These are phyloP conservation scores for Zygosaccharomyces pseudorouxii DNA, from an alignment of 805 yeast genomes.

Conservation along the genomic window DNA sequence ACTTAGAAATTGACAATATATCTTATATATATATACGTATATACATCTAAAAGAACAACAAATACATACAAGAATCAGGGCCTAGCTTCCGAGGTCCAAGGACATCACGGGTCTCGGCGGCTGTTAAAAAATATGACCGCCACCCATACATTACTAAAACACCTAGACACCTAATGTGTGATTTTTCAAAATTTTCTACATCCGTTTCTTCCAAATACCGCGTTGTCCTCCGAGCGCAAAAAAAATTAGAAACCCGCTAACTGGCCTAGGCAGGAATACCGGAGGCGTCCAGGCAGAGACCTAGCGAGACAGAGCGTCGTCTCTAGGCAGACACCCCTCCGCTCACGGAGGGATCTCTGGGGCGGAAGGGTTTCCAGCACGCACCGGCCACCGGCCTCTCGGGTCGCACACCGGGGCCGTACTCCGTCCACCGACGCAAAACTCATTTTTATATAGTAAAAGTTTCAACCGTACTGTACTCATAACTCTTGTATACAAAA, in stretches of 20 bases:
- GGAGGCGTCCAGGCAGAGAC: not conserved
- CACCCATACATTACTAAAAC: not conserved
- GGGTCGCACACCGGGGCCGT: too few relatives aligned
- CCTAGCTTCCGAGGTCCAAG: too few relatives aligned
- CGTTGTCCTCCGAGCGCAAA: not conserved
- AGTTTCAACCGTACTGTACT: not conserved
- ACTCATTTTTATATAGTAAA: slow-evolving; percentile 4
- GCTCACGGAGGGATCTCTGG: too few relatives aligned
- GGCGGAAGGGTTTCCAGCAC: too few relatives aligned
- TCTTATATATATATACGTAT: not conserved
- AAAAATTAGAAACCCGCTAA: not conserved
- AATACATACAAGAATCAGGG: not conserved
- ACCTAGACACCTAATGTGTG: not conserved
- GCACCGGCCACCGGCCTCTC: too few relatives aligned
- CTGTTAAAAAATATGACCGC: not conserved
- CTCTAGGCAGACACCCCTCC: not conserved
- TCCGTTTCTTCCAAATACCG: not conserved
- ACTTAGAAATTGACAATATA: not conserved
- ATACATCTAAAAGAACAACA: not conserved
- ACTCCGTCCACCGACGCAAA: slow-evolving; percentile 1
- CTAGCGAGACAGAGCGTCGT: not conserved
- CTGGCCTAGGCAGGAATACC: not conserved
- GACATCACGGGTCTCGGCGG: not conserved
- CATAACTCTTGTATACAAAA: not conserved
- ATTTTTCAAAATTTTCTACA: not conserved